phyloP scores from a whole-genome alignment of 106 monocot genomes.

The Vanilla planifolia region DNA sequence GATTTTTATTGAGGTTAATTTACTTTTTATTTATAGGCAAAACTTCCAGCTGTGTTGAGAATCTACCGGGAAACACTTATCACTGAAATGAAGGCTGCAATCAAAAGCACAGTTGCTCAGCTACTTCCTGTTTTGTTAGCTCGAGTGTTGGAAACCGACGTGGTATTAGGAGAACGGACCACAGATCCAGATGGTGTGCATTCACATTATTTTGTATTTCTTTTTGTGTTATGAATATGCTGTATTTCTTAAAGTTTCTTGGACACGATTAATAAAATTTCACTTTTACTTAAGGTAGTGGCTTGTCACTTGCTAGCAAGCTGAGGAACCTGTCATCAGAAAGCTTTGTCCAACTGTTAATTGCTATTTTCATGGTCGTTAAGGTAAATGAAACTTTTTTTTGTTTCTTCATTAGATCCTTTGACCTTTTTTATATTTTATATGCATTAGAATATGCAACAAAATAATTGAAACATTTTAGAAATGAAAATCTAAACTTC shows the following conservation, averaged over 20 bases:
- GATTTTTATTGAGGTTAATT: not conserved
- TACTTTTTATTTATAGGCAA: constrained; percentile 46
- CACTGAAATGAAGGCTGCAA: constrained; percentile 86
- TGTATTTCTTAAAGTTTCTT: no score
- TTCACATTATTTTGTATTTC: constrained; percentile 2
- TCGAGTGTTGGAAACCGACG: constrained; percentile 48
- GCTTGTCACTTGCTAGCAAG: constrained; percentile 84
- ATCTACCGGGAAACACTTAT: constrained; percentile 87
- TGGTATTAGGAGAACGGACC: constrained; percentile 45
- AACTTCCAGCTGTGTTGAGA: constrained; percentile 82
- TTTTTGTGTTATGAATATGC: not conserved
- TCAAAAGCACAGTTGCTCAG: constrained; percentile 90
- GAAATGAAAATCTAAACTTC: not conserved
- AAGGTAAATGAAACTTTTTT: constrained; percentile 51
- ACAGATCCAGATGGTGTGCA: constrained; percentile 87
- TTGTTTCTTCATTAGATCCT: not conserved
- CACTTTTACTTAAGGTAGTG: constrained; percentile 47
- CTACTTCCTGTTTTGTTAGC: constrained; percentile 77
- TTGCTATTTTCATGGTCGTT: constrained; percentile 82
- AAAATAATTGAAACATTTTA: not conserved
- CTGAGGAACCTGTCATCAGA: constrained; percentile 82
- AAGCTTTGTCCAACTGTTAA: constrained; percentile 87
- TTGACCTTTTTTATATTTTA: not conserved
- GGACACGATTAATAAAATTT: not conserved
- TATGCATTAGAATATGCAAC: not conserved